phyloP scores from a whole-genome alignment of 345 rosid genomes.

The Camelina laxa region DNA sequence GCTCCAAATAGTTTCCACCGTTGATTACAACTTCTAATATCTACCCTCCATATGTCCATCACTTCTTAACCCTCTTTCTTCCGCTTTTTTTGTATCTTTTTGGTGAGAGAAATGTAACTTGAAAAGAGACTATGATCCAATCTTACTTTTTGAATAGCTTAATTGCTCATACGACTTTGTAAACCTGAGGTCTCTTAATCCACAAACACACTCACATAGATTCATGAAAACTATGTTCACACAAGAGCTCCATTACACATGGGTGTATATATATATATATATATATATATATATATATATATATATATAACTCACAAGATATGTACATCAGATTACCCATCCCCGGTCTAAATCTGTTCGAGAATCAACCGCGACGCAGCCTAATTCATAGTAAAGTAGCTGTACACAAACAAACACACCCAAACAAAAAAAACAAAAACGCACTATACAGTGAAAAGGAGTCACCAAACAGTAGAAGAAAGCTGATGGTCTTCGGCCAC shows the following conservation, averaged over 20 bases:
- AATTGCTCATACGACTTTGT: not conserved
- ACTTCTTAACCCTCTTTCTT: not conserved
- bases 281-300: too few relatives aligned
- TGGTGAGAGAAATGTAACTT: not conserved
- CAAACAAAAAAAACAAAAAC: slow-evolving; percentile 15
- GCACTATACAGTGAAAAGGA: slow-evolving; percentile 28
- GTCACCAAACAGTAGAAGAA: slow-evolving; percentile 56
- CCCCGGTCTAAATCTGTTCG: slow-evolving; percentile 40
- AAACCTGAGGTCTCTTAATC: not conserved
- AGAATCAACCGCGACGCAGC: slow-evolving; percentile 42
- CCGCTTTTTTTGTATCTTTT: not conserved
- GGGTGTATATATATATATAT: slow-evolving; percentile 32
- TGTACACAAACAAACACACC: slow-evolving; percentile 34
- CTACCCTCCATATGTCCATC: too few relatives aligned
- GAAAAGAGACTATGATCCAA: not conserved
- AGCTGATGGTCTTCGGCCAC: slow-evolving; percentile 58
- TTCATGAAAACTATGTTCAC: slow-evolving; percentile 29
- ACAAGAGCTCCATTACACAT: slow-evolving; percentile 37
- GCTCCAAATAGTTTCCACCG: too few relatives aligned
- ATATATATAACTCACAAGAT: slow-evolving; percentile 35
- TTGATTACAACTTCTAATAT: too few relatives aligned
- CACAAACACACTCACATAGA: slow-evolving; percentile 10
- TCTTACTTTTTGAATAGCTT: not conserved
- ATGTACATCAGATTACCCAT: slow-evolving; percentile 42
- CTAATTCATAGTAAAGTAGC: slow-evolving; percentile 38